phyloP scores from a whole-genome alignment of 1,284 basidiomycete genomes.

The Microbotryum lychnidis-dioicae region DNA sequence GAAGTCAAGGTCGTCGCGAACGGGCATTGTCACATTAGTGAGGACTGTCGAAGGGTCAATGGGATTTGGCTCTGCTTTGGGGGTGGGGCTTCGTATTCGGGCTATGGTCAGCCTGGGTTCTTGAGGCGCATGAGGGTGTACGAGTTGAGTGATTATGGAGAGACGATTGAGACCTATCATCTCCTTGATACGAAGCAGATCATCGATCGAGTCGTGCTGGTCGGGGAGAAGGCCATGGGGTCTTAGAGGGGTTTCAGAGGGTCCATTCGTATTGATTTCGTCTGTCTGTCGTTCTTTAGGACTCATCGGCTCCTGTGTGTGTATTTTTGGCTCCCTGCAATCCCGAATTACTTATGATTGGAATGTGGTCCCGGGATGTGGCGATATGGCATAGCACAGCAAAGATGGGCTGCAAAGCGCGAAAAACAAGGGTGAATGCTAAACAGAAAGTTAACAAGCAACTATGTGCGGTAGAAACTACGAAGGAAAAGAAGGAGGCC shows the following conservation, averaged over 20 bases:
- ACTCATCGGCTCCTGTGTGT: too few species aligned
- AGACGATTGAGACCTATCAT: conserved; percentile 82
- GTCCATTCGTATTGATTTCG: too few species aligned
- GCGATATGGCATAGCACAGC: too few species aligned
- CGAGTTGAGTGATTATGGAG: conserved; percentile 75
- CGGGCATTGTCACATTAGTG: conserved; percentile 56
- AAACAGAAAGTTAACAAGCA: too few species aligned
- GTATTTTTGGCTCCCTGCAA: too few species aligned
- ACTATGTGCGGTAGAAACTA: too few species aligned
- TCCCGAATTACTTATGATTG: too few species aligned
- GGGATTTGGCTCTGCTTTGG: conserved; percentile 93
- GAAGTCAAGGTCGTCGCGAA: conserved; percentile 55
- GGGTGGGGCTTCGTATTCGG: conserved; percentile 74
- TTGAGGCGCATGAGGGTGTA: conserved; percentile 82
- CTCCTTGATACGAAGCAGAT: conserved; percentile 65
- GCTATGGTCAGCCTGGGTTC: conserved; percentile 72
- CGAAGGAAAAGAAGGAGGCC: too few species aligned
- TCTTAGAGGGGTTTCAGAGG: background rate
- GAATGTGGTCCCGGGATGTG: too few species aligned
- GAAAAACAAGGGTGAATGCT: too few species aligned
- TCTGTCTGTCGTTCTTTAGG: too few species aligned
- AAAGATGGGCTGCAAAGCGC: too few species aligned
- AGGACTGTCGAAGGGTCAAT: conserved; percentile 73
- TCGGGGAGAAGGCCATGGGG: conserved; percentile 21
- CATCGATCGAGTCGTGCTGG: conserved; percentile 48